Evolutionary conservation across 192 early-diverging fungal species (phyloP).

Genomic region (Thamnidium elegans): DNA sequence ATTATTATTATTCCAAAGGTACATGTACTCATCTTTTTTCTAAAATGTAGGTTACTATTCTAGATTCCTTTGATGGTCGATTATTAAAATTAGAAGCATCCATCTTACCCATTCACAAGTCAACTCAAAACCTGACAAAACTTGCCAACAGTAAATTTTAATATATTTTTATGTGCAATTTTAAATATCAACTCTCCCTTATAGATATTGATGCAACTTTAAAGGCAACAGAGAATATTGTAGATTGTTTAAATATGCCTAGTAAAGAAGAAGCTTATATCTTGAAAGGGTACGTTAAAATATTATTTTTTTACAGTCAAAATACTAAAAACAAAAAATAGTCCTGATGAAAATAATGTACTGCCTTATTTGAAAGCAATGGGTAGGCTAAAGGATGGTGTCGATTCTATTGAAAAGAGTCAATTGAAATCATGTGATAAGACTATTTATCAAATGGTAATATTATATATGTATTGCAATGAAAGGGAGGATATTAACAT

Average conservation of each 20-base stretch:
- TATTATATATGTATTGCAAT: too few relatives aligned
- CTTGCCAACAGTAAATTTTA: slow-evolving; percentile 61
- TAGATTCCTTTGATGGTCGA: slow-evolving; percentile 74
- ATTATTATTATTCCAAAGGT: too few relatives aligned
- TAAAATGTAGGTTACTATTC: slow-evolving; percentile 55
- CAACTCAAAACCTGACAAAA: slow-evolving; percentile 69
- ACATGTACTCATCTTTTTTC: background rate
- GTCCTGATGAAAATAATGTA: slow-evolving; percentile 55
- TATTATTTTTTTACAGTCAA: background rate
- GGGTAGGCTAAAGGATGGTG: slow-evolving; percentile 50
- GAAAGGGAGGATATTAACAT: background rate
- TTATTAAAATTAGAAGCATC: slow-evolving; percentile 68
- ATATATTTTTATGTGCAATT: too few relatives aligned
- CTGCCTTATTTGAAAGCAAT: slow-evolving; percentile 59
- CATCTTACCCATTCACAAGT: slow-evolving; percentile 77
- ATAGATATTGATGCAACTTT: slow-evolving; percentile 69
- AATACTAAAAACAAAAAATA: slow-evolving; percentile 2
- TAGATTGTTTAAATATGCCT: slow-evolving; percentile 66
- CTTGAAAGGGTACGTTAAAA: slow-evolving; percentile 52
- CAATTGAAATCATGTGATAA: slow-evolving; percentile 43
- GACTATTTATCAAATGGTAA: slow-evolving; percentile 43
- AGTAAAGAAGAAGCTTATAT: slow-evolving; percentile 64
- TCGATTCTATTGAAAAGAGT: slow-evolving; percentile 34
- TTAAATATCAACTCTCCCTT: background rate
- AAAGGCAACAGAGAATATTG: slow-evolving; percentile 54